Conservation (phyloP, 768 basidiomycete species). For the Hortiboletus campestris region DNA sequence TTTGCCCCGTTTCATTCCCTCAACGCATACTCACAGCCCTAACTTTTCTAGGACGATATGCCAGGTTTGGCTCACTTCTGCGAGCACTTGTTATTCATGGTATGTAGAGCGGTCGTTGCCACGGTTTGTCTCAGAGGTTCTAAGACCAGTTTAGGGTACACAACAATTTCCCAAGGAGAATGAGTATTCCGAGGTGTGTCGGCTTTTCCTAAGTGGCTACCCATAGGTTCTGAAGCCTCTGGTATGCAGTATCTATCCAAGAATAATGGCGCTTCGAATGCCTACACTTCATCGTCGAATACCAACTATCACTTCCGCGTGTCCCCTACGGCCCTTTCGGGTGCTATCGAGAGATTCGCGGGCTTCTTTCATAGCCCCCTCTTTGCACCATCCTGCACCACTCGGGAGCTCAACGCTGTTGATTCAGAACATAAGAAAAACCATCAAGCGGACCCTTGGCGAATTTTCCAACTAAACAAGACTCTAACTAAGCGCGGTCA, state of each 20-base stretch:
- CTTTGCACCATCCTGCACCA: conserved; percentile 81
- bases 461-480: conserved; percentile 95
- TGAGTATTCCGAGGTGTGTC: conserved; percentile 80
- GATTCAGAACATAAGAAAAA: conserved; percentile 98
- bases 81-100: conserved; percentile 96
- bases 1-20: neutral
- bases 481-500: conserved; percentile 76
- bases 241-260: conserved; percentile 62
- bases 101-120: conserved; percentile 34
- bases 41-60: conserved; percentile 64
- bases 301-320: conserved; percentile 88
- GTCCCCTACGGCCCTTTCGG: conserved; percentile 56
- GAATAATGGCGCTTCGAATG: conserved; percentile 87
- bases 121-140: neutral
- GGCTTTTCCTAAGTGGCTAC: neutral
- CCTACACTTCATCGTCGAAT: conserved; percentile 87
- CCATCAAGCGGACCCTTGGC: conserved; percentile 84
- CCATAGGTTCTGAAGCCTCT: neutral
- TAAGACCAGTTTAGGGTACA: conserved; percentile 54
- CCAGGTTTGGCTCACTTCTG: conserved; percentile 94
- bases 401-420: conserved; percentile 91
- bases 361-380: conserved; percentile 93
- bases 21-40: neutral
- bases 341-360: conserved; percentile 75
- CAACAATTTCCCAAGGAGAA: conserved; percentile 88